Base-by-base conservation (phyloP, 2,329 filamentous ascomycete genomes). In the Fusarium fujikuroi region DNA sequence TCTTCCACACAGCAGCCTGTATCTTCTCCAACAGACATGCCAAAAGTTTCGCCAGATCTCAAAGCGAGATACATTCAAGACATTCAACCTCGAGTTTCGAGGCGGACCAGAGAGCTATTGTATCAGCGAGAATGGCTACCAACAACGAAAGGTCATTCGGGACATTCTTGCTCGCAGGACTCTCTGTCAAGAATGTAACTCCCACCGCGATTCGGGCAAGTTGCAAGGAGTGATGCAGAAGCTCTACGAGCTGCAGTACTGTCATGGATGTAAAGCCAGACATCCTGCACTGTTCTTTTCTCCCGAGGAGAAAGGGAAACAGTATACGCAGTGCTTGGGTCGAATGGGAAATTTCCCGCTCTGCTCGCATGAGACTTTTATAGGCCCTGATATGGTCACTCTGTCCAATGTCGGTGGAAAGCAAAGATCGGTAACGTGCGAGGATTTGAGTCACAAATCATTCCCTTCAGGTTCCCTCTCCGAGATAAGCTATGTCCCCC, bases 261-360 rank as follows among this genome's bases (percentile, higher is more conserved):
- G 65, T 28, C 28, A 23, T 9, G 52, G 39, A 5, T 70, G 56
- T 36, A 39, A 30, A 19, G 2, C 32, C 14, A 9, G 16, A 2
- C 68, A 70, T 9, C 59, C 56, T 4, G 39, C 40, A 9, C 54
- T 70, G 32, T 66, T 69, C 30, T 70, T 70, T 9, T 36, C 56
- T 3, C 67, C 40, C 5, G n/a, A n/a, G 1, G 57, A 42, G 18
- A 34, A 39, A 3, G 37, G 6, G 34, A 34, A 65, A 30, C 37
- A 58, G 2, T 50, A 56, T 15, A 28, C 30, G 2, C 30, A 39
- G 18, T 70, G 65, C 30, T 19, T 70, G 34, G 68, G 68, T 11
- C 50, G 43, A 19, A 42, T 40, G 8, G 60, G 65, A 14, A 8
- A 16, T 11, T 49, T 61, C 15, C 18, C 21, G 7, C 23, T 70